Conservation (phyloP, 1,284 basidiomycete species). For the Moesziomyces globuligerus region DNA sequence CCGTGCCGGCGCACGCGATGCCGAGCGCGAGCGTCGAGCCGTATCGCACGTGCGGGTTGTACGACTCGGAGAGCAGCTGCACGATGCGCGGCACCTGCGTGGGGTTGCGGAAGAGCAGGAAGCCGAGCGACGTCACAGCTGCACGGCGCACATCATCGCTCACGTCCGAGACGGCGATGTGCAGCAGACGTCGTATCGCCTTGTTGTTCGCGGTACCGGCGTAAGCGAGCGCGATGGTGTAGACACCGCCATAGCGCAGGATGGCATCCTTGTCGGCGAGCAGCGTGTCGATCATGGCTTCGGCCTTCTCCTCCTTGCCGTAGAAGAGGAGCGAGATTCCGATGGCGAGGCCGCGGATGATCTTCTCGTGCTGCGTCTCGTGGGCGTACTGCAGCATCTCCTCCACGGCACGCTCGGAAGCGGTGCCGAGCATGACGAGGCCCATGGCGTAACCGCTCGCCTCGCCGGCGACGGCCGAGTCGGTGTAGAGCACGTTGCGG, state of each 20-base stretch:
- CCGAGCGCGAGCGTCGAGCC: conserved; percentile 66
- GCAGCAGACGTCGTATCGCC: conserved; percentile 63
- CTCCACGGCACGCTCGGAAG: conserved; percentile 61
- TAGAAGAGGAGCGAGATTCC: conserved; percentile 66
- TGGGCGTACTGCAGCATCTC: conserved; percentile 68
- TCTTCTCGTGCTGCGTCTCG: conserved; percentile 68
- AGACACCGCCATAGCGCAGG: conserved; percentile 66
- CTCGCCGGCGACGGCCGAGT: conserved; percentile 66
- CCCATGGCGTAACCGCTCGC: conserved; percentile 67
- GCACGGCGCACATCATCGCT: conserved; percentile 67
- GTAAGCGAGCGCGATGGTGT: conserved; percentile 66
- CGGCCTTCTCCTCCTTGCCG: conserved; percentile 65
- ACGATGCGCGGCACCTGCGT: conserved; percentile 67
- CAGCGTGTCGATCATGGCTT: conserved; percentile 63
- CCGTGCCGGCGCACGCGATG: conserved; percentile 66
- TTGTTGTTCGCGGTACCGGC: conserved; percentile 67
- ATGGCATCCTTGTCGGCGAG: conserved; percentile 66
- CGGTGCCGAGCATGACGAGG: conserved; percentile 66
- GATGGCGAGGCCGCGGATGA: conserved; percentile 67
- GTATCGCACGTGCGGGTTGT: conserved; percentile 67
- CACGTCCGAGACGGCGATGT: conserved; percentile 66
- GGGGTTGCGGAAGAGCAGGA: conserved; percentile 67
- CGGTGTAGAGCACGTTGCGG: conserved; percentile 64
- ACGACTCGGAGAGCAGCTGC: conserved; percentile 66
- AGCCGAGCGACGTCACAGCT: conserved; percentile 64